phyloP scores from a whole-genome alignment of 352 stramenopile species.

The Globisporangium sylvaticum region DNA sequence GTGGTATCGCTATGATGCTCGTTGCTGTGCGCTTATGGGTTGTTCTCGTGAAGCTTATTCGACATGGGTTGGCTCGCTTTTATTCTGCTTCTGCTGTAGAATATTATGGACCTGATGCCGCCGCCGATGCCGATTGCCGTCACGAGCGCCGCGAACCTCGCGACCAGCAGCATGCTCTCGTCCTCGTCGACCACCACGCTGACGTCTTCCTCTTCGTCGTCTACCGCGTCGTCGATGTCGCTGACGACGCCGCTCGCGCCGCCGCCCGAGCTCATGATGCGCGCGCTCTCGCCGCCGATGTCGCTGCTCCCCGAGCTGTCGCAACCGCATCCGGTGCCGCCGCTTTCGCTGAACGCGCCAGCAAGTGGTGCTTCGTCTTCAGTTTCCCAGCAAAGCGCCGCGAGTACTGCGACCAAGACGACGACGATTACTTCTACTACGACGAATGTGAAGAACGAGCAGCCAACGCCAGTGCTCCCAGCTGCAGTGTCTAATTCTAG shows the following conservation, averaged over 20 bases:
- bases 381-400: neutral
- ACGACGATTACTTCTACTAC: constrained; percentile 10
- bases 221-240: constrained; percentile 19
- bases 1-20: neutral
- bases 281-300: constrained; percentile 64
- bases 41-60: neutral
- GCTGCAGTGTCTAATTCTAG: neutral
- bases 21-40: neutral
- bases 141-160: constrained; percentile 9
- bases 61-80: neutral
- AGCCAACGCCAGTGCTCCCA: neutral
- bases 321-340: constrained; percentile 22
- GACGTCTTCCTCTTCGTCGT: constrained; percentile 26
- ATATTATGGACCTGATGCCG: constrained; percentile 78
- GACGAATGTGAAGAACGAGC: constrained; percentile 7
- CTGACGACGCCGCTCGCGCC: constrained; percentile 54
- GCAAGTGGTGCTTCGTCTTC: neutral
- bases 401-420: neutral
- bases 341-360: constrained; percentile 31
- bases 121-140: constrained; percentile 24
- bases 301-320: constrained; percentile 62
- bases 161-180: constrained; percentile 3
- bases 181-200: constrained; percentile 4
- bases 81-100: constrained; percentile 24
- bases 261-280: constrained; percentile 64